Conservation (phyloP, 2,329 filamentous ascomycete genomes). For the Coniosporium tulheliwenetii region DNA sequence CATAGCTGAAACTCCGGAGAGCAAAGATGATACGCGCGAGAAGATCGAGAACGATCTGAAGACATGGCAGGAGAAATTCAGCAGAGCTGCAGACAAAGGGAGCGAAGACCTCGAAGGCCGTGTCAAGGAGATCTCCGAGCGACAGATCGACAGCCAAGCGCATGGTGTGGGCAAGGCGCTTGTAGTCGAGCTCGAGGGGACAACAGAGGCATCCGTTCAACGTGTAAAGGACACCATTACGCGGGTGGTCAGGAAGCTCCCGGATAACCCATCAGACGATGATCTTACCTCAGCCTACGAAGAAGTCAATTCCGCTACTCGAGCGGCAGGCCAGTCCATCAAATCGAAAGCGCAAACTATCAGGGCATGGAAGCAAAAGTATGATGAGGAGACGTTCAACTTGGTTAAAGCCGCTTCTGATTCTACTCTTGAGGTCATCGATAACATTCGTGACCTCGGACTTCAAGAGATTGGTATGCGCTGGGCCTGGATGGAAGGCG, state of each 20-base stretch:
- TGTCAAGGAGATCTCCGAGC: slow-evolving; percentile 55
- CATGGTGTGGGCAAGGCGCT: slow-evolving; percentile 49
- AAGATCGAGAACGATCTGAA: slow-evolving; percentile 63
- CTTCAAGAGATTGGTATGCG: slow-evolving; percentile 82
- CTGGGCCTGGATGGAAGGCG: slow-evolving; percentile 90
- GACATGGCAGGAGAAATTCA: slow-evolving; percentile 79
- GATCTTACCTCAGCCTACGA: slow-evolving; percentile 36
- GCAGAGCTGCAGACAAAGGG: slow-evolving; percentile 71
- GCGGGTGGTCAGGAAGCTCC: slow-evolving; percentile 34
- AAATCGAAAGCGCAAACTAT: slow-evolving; percentile 65
- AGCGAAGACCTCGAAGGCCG: slow-evolving; percentile 49
- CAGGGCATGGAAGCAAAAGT: slow-evolving; percentile 59
- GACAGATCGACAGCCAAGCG: slow-evolving; percentile 52
- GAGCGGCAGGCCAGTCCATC: slow-evolving; percentile 54
- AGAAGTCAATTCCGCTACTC: slow-evolving; percentile 39
- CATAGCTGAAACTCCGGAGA: slow-evolving; percentile 28
- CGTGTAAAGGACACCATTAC: slow-evolving; percentile 54
- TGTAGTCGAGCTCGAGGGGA: slow-evolving; percentile 51
- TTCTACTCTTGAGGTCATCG: slow-evolving; percentile 67
- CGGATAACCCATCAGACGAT: slow-evolving; percentile 39
- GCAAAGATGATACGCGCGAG: slow-evolving; percentile 38
- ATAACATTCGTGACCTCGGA: slow-evolving; percentile 67
- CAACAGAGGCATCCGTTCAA: slow-evolving; percentile 46
- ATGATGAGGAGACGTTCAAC: slow-evolving; percentile 51
- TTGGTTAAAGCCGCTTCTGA: slow-evolving; percentile 60